Evolutionary conservation across 148 eudicot species (phyloP).

Genomic region (Cornus suecica): DNA sequence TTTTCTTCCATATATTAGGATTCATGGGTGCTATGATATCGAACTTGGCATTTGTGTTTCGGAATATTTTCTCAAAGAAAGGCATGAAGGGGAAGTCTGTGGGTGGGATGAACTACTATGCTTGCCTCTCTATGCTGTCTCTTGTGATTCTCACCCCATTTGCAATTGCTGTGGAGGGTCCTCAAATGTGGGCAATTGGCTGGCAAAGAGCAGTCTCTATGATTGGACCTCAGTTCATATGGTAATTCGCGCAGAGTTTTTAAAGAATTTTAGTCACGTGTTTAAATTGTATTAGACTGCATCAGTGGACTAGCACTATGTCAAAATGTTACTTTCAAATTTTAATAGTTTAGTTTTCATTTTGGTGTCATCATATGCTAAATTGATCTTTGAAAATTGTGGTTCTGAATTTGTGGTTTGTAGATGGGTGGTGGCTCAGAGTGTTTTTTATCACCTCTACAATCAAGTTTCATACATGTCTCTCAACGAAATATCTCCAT

Average conservation of each 20-base stretch:
- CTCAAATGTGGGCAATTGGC: conserved; percentile 49
- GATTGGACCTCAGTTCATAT: conserved; percentile 48
- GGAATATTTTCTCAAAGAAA: conserved; percentile 52
- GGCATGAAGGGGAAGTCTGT: conserved; percentile 50
- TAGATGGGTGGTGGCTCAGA: conserved; percentile 52
- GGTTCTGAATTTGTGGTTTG: neutral
- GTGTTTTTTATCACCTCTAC: conserved; percentile 53
- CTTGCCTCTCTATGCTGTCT: conserved; percentile 45
- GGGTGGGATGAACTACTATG: conserved; percentile 49
- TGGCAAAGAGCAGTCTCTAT: conserved; percentile 44
- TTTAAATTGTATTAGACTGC: too few species aligned
- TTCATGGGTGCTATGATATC: conserved; percentile 57
- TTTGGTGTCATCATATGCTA: neutral
- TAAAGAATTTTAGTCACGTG: too few species aligned
- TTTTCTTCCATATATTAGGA: conserved; percentile 19
- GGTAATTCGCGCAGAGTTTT: too few species aligned
- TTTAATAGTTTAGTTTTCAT: neutral
- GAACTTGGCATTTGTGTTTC: conserved; percentile 46
- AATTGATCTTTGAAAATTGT: neutral
- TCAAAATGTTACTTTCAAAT: neutral
- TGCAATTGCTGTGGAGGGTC: conserved; percentile 56
- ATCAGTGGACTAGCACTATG: too few species aligned
- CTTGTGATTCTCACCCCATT: conserved; percentile 51
- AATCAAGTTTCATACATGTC: conserved; percentile 61
- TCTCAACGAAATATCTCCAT: conserved; percentile 43